These are phyloP conservation scores for Pyrenula aspistea DNA, from an alignment of 495 filamentous ascomycete genomes.

Conservation along the genomic window DNA sequence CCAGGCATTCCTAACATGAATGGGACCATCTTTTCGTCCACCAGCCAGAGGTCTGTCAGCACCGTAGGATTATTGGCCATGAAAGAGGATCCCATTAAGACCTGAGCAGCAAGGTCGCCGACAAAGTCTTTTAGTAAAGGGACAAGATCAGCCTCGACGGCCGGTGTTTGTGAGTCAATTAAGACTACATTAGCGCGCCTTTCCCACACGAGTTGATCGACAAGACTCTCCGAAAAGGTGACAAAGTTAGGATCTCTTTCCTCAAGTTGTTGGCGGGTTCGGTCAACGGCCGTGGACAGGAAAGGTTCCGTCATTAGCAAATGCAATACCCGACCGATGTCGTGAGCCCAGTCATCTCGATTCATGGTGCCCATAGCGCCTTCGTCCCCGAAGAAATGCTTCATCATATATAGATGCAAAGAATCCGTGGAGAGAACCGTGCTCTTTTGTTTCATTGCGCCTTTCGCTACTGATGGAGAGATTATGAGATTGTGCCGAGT, in stretches of 20 bases:
- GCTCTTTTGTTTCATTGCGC: constrained; percentile 25
- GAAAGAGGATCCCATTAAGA: constrained; percentile 43
- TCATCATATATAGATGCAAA: constrained; percentile 26
- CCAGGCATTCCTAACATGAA: constrained; percentile 39
- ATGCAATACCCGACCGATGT: constrained; percentile 21
- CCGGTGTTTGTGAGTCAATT: constrained; percentile 14
- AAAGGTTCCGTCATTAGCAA: constrained; percentile 32
- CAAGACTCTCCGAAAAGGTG: constrained; percentile 41
- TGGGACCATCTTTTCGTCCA: constrained; percentile 40
- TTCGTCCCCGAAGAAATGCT: constrained; percentile 38
- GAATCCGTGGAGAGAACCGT: constrained; percentile 17
- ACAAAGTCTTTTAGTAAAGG: constrained; percentile 42
- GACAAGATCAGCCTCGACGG: constrained; percentile 39
- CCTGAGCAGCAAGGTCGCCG: constrained; percentile 33
- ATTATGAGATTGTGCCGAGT: constrained; percentile 36
- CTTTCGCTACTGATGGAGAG: constrained; percentile 35
- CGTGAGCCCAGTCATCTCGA: constrained; percentile 17
- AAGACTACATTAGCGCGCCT: constrained; percentile 27
- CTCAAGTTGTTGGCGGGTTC: constrained; percentile 24
- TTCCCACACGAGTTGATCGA: constrained; percentile 54
- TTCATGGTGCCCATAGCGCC: constrained; percentile 19
- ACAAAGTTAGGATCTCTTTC: constrained; percentile 37
- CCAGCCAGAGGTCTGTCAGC: constrained; percentile 38
- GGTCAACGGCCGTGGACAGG: constrained; percentile 22
- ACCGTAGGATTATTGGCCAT: constrained; percentile 40